Evolutionary conservation across 352 stramenopile genomes (phyloP), one percentile per base, ranked within the genome.

Genomic region (Globisporangium uncinulatum): DNA sequence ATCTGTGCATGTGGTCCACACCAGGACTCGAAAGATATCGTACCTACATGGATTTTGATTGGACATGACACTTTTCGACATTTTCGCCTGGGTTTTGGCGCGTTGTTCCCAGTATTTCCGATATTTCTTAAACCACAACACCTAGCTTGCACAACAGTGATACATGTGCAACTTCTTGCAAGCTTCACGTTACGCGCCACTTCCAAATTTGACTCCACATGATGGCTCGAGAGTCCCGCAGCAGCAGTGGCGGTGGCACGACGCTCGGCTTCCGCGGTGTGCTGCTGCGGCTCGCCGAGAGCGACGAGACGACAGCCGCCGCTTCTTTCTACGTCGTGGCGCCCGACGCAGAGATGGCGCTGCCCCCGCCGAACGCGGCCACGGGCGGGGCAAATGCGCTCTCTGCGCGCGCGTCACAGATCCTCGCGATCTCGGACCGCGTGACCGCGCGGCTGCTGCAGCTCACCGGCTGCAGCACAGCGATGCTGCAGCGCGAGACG

Each of bases 251-350:
- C 31, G 15, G 21, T 31, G 24, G 29, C 48, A 31, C 9, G 44
- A 53, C 6, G 34, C 88, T 92, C 79, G 71, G 72, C 57, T 89
- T 90, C 69, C 77, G 77, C n/a, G 82, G 82, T 20, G 70, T 85
- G 55, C 57, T 92, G 50, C 74, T 90, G 31, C 54, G 70, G 46
- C 54, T 82, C 17, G 31, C 49, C 0, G 73, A 84, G 54, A 51
- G 70, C 47, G 70, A 56, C 41, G 47, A 54, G 56, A 47, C 1
- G 55, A 50, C 46, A 32, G 31, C 41, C 42, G 21, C 21, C n/a
- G 4, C 20, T 29, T 29, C 29, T 14, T 92, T 92, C 62, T 72
- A 59, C 36, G 69, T 88, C 10, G 63, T 90, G 15, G 70, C 69
- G 19, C 65, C 76, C 0, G 70, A 84, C 42, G 72, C 71, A 10